Conservation (phyloP, 768 basidiomycete genomes). For the Termitomyces sp. region DNA sequence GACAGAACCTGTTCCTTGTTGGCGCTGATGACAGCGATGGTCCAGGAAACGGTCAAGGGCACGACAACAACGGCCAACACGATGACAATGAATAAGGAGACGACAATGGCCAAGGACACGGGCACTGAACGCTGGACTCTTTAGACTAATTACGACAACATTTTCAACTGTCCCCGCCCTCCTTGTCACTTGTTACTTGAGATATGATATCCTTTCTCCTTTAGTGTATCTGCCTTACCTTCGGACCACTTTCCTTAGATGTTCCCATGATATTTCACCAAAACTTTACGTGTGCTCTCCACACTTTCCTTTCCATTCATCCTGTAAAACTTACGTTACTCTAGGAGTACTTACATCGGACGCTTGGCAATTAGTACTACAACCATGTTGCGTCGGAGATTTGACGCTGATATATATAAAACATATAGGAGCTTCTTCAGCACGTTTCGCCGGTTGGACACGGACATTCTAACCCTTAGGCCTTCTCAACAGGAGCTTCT, state of each 20-base stretch:
- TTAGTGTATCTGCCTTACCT: background rate
- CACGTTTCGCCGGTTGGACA: background rate
- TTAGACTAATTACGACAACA: background rate
- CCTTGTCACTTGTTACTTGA: background rate
- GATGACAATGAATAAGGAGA: too few species aligned
- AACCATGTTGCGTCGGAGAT: background rate
- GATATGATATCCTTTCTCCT: background rate
- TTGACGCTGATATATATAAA: background rate
- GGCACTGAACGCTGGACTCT: background rate
- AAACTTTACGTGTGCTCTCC: background rate
- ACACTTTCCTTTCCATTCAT: background rate
- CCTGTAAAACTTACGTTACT: background rate
- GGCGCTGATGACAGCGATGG: background rate
- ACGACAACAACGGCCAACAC: background rate
- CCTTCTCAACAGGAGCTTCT: too few species aligned
- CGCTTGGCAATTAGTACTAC: background rate
- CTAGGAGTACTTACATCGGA: background rate
- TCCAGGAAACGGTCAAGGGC: background rate
- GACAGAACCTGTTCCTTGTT: constrained; percentile 20
- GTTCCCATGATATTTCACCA: background rate
- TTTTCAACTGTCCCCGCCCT: background rate
- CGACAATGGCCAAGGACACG: background rate
- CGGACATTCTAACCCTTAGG: too few species aligned
- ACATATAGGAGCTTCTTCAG: background rate
- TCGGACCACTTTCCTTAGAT: background rate